Base-by-base conservation (phyloP, 164 flowering plant genomes). In the Annona squamosa region DNA sequence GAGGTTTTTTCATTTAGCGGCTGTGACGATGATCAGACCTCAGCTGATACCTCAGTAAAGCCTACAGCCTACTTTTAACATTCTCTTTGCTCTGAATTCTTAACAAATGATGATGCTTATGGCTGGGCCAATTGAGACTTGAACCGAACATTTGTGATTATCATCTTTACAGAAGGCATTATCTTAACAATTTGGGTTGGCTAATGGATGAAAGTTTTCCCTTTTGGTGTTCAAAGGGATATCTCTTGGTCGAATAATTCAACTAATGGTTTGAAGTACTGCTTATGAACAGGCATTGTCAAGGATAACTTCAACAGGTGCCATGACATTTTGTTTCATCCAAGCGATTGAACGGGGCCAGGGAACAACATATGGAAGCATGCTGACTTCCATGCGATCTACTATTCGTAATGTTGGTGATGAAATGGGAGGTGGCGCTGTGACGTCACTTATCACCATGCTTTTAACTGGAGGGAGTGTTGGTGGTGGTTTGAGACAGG, bases 11-110 rank as follows among this genome's bases (percentile, higher is more conserved):
- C 90, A 41, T 85, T 91, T 71, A 91, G 96, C 78, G 91, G 91
- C 13, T 91, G 96, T 78, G 90, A 91, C 73, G 96, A 91, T 81
- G 74, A 89, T 77, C 93, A 91, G 79, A 89, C 91, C 62, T 89
- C 96, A 57, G 90, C 93, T 4, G 96, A 88, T 76, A 87, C 96
- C 70, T 84, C 92, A 65, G 95, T 90, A 80, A 81, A 85, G 73
- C 70, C 64, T 63, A 26, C 18, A 63, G 26, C 5, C 6, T n/a
- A 13, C 41, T 0, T 52, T 52, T 13, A 41, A 37, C 45, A 42
- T 37, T 66, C 46, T 43, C 68, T 66, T 17, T 43, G 1, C 46
- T 41, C 3, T 12, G 37, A 26, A 26, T 26, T 26, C 37, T 26
- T 26, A 26, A 26, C 1, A 1, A 26, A 26, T 16, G 3, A 41